Base-by-base conservation (phyloP, 768 basidiomycete species). In the Tricholoma sp. region DNA sequence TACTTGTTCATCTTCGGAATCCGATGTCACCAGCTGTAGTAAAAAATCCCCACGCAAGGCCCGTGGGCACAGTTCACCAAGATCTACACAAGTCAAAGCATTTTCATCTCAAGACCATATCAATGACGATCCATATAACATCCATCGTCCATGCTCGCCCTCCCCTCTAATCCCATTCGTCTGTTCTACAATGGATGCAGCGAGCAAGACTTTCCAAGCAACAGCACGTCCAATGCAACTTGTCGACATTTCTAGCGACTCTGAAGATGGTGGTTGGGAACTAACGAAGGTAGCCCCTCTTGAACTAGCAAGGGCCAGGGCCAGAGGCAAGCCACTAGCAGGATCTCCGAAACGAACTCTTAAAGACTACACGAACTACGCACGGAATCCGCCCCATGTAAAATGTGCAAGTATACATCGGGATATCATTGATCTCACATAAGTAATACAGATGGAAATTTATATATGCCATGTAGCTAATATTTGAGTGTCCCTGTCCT, bases 241-340 rank as follows among this genome's bases (percentile, higher is more conserved):
- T 20, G 72, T 79, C 28, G 68, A 71, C 12, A 70, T 78, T 6
- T 77, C 74, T 2, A 76, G 73, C 57, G 75, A 73, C 20, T 72
- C 72, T 4, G 74, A 74, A 9, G 59, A 59, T 34, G 55, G 57
- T 11, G 32, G 50, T 6, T 55, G 55, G 17, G 41, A 44, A n/a
- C 37, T 49, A 18, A 17, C 45, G 36, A 29, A 29, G 29, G 41
- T 50, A 18, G 41, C 58, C 50, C 60, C 60, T 13, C 55, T 61
- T 33, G 41, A 57, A 50, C 52, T 54, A n/a, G 62, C 62, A 17
- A 59, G 58, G 32, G 58, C 60, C 9, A 51, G 58, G 15, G 52
- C 50, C 28, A 44, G 51, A 36, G 54, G 12, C n/a, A 61, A 53
- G 15, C 10, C 17, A 12, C 18, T 6, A 4, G 39, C 50, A 29